These are phyloP conservation scores for Pythium periplocum DNA, from an alignment of 352 stramenopile genomes.

Conservation along the genomic window DNA sequence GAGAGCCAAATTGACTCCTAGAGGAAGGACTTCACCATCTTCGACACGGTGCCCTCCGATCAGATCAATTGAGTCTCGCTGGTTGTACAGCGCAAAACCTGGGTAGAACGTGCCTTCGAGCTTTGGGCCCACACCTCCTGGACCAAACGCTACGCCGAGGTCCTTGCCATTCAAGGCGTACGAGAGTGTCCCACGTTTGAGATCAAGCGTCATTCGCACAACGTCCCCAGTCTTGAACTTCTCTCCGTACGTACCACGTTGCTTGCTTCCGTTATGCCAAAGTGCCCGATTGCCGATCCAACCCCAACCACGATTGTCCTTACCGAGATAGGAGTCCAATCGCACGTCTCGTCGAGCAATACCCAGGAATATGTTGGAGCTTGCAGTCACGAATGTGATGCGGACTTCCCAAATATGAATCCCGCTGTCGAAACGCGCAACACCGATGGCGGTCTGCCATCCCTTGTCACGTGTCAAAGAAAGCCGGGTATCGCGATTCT, in stretches of 20 bases:
- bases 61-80: slow-evolving; percentile 81
- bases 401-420: slow-evolving; percentile 88
- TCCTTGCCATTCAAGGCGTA: slow-evolving; percentile 89
- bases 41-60: slow-evolving; percentile 82
- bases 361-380: slow-evolving; percentile 87
- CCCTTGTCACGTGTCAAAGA: slow-evolving; percentile 84
- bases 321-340: slow-evolving; percentile 87
- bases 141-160: slow-evolving; percentile 84
- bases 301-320: slow-evolving; percentile 88
- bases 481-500: slow-evolving; percentile 77
- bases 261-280: slow-evolving; percentile 89
- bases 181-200: slow-evolving; percentile 77
- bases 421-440: slow-evolving; percentile 79
- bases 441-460: slow-evolving; percentile 86
- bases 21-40: slow-evolving; percentile 39
- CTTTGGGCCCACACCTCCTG: slow-evolving; percentile 75
- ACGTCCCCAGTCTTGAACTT: slow-evolving; percentile 89
- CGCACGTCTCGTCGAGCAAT: slow-evolving; percentile 81
- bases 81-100: slow-evolving; percentile 84
- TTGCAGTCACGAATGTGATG: slow-evolving; percentile 84
- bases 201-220: slow-evolving; percentile 76
- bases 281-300: slow-evolving; percentile 89
- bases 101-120: slow-evolving; percentile 86
- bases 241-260: slow-evolving; percentile 85
- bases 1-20: slow-evolving; percentile 21